Base-by-base conservation (phyloP, 371 early-diverging fungal species). In the Mortierella sp. region DNA sequence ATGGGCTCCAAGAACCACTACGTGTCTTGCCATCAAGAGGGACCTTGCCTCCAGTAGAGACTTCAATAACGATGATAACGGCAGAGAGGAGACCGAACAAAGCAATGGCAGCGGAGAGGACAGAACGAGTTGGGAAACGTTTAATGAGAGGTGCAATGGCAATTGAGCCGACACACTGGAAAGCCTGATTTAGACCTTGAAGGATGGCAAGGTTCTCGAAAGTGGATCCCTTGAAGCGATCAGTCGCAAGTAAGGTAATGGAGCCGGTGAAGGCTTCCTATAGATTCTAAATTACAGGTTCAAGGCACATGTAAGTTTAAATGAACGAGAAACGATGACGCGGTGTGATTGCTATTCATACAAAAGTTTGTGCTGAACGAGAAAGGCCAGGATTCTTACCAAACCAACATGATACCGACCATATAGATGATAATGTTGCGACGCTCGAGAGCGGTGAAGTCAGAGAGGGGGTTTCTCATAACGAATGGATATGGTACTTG, bases 141-240 rank as follows among this genome's bases (percentile, higher is more conserved):
- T 66, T 72, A 64, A 88, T 72, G n/a, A 88, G 79, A 16, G 87
- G 87, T 1, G 84, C 88, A 50, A 86, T 85, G 53, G 82, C 72
- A 47, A 88, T 83, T 16, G 87, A 85, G 7, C 88, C 87, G 48
- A 88, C 72, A 65, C 85, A 86, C 74, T 88, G 88, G 65, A 80
- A 74, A 8, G 80, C 80, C 59, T 80, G 80, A 63, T 80, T 80
- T 32, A 79, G 74, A 63, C 77, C 86, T 58, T 73, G 75, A 10
- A 77, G 65, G 33, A 84, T 63, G 38, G 57, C 72, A 48, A 75
- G 3, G 41, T 64, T 73, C 15, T 48, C n/a, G 52, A 62, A 64
- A 4, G 63, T 58, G 24, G 28, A 48, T 45, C 62, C 53, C 22
- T 80, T 76, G 69, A 76, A 77, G 41, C 80, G 77, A 36, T 72